Evolutionary conservation across 208 protist genomes (phyloP).

Genomic region (Wallacemonas sp.): DNA sequence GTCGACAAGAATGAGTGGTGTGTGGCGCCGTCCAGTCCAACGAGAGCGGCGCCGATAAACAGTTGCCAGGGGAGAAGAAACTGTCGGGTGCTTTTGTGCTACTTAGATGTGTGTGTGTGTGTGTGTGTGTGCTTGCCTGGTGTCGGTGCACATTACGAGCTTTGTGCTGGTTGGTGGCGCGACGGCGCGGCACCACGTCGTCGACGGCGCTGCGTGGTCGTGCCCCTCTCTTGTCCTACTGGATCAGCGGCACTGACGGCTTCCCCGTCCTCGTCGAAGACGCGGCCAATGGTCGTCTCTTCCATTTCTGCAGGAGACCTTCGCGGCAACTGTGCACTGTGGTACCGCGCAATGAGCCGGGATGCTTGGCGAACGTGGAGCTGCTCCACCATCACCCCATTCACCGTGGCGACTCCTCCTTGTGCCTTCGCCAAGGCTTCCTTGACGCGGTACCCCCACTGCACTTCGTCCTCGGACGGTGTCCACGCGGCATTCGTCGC

Average conservation of each 20-base stretch:
- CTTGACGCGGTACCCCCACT: slow-evolving; percentile 55
- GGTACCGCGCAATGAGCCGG: slow-evolving; percentile 33
- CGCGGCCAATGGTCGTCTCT: background rate
- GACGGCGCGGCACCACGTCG: background rate
- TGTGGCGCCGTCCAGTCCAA: no score
- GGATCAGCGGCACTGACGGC: background rate
- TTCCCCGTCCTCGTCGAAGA: background rate
- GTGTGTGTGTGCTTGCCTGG: background rate
- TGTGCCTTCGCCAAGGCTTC: slow-evolving; percentile 24
- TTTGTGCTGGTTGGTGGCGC: slow-evolving; percentile 1
- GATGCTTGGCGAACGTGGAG: slow-evolving; percentile 60
- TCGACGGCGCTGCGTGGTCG: background rate
- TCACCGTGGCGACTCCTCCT: slow-evolving; percentile 37
- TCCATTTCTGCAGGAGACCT: background rate
- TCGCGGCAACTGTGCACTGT: slow-evolving; percentile 12
- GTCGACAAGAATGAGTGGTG: no score
- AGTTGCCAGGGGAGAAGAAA: no score
- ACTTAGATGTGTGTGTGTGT: background rate
- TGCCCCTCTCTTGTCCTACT: background rate
- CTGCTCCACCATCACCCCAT: slow-evolving; percentile 67
- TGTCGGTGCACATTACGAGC: no score
- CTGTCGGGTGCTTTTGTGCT: background rate
- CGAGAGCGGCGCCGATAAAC: no score
- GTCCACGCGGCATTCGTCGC: slow-evolving; percentile 64
- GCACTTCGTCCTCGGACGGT: slow-evolving; percentile 52